These are phyloP conservation scores for Hordeum marinum DNA, from an alignment of 176 grass and related monocot species.

Conservation along the genomic window DNA sequence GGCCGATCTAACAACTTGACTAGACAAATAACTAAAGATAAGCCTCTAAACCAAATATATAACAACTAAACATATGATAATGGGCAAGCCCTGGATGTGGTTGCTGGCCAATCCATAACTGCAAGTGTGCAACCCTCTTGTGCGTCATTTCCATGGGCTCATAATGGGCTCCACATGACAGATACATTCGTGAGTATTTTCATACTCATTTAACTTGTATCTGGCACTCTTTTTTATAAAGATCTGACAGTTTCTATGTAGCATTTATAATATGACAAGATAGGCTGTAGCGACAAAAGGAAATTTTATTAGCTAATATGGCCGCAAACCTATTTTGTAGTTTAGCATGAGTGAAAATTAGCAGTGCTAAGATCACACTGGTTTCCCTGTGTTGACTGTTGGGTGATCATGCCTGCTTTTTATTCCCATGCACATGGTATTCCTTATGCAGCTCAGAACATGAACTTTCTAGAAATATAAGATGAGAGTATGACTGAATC, in stretches of 20 bases:
- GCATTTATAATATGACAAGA: background rate
- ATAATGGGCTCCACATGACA: background rate
- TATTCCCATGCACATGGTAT: background rate
- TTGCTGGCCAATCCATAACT: background rate
- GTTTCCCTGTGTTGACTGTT: background rate
- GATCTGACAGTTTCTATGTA: background rate
- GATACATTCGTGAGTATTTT: background rate
- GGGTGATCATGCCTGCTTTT: background rate
- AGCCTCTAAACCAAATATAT: background rate
- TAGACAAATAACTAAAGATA: background rate
- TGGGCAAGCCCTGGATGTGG: background rate
- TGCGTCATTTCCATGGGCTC: background rate
- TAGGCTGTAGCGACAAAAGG: background rate
- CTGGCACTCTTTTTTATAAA: background rate
- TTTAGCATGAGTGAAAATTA: background rate
- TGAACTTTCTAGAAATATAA: background rate
- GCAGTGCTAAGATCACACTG: background rate
- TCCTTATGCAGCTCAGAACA: background rate
- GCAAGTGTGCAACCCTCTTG: background rate
- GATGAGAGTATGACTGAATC: background rate
- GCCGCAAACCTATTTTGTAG: background rate
- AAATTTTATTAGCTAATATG: background rate
- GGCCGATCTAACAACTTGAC: background rate
- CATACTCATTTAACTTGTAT: background rate
- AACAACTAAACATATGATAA: background rate